Conservation (phyloP, 352 stramenopile genomes). For the Aphanomyces cochlioides region DNA sequence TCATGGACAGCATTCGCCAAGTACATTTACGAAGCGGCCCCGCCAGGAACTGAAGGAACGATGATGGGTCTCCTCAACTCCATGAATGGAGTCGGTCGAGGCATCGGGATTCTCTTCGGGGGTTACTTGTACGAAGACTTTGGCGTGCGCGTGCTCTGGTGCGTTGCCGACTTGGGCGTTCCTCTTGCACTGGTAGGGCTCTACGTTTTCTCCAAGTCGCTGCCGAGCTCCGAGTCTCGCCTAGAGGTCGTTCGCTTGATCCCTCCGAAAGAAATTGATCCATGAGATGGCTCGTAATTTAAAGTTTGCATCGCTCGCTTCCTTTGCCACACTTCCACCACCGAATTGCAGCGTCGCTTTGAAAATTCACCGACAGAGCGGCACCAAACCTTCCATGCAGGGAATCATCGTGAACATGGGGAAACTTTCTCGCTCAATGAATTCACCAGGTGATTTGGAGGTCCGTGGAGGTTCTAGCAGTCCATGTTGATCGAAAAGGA, state of each 20-base stretch:
- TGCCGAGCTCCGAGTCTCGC: neutral
- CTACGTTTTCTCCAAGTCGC: constrained; percentile 38
- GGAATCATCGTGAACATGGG: too few species aligned
- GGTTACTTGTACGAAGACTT: constrained; percentile 77
- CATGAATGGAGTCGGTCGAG: constrained; percentile 64
- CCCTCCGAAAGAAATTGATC: neutral
- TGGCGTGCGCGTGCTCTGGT: constrained; percentile 61
- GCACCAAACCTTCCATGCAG: too few species aligned
- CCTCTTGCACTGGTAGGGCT: constrained; percentile 57
- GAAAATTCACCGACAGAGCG: too few species aligned
- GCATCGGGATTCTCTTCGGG: constrained; percentile 59
- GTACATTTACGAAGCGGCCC: constrained; percentile 66
- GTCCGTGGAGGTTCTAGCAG: too few species aligned
- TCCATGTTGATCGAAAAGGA: too few species aligned
- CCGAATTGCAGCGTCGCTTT: too few species aligned
- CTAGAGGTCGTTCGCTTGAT: neutral
- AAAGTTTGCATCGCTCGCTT: neutral
- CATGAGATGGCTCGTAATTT: neutral
- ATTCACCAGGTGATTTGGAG: too few species aligned
- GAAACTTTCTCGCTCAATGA: too few species aligned
- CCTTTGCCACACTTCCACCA: too few species aligned
- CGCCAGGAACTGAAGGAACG: constrained; percentile 56
- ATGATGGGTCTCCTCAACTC: constrained; percentile 76
- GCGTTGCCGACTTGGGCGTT: constrained; percentile 59
- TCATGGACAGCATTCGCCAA: constrained; percentile 69